Base-by-base conservation (phyloP, 148 eudicot genomes). In the Vaccinium myrtillus region DNA sequence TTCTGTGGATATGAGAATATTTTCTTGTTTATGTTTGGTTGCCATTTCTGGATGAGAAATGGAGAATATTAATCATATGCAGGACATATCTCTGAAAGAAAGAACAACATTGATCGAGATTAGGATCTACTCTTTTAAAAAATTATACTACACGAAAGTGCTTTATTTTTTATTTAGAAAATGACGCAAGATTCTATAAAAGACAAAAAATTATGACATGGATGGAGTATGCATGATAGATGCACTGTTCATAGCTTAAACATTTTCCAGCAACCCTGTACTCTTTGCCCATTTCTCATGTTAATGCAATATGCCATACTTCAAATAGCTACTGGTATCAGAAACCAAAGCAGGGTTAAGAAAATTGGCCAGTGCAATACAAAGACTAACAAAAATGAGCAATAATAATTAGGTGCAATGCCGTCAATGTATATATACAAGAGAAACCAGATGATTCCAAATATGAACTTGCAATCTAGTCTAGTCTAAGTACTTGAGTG, bases 21-120 rank as follows among this genome's bases (percentile, higher is more conserved):
- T 36, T 36, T 94, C 84, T 83, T 93, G 46, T 94, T 94, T 79
- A 93, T 91, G 90, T 27, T 83, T 91, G 87, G 88, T 95, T 19
- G 27, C 49, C 6, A n/a, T 43, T 9, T 16, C 27, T 43, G 55
- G 15, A 43, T n/a, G 25, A 9, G 6, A 21, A 46, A 43, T 6
- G 51, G 23, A 43, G 5, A 13, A 6, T 15, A 5, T 39, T 8
- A 74, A 21, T n/a, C 73, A n/a, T 43, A 25, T 27, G 73, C 46
- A n/a, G 4, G 36, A 25, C 13, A 12, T 7, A 3, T 50, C 9
- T 50, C 2, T 23, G 32, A 25, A 21, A 8, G 8, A 19, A 32
- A 46, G 48, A 71, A 36, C 75, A 30, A 70, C 18, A 71, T 71
- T 27, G 75, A 15, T 71, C 19, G 48, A 71, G 75, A 71, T 71